A percentile compares a stretch with the other conserved stretches of the same genome.
Evolutionary conservation across 495 filamentous ascomycete genomes (phyloP).

Genomic region (Melanomma pulvis-pyrius): DNA sequence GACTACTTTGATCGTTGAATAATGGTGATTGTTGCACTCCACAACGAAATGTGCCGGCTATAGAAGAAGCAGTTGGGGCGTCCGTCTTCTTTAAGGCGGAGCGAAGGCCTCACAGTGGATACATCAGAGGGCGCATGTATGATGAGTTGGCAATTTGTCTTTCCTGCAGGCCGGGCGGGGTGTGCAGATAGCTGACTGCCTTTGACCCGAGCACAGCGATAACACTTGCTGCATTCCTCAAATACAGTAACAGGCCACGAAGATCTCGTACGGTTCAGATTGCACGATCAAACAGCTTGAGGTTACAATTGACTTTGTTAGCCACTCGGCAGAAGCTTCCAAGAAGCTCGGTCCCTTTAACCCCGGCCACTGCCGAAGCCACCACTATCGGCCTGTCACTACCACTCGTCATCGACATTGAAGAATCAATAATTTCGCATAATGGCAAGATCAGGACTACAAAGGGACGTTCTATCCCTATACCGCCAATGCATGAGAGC

Average conservation of each 20-base stretch:
- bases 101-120: neutral
- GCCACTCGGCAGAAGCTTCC: conserved; percentile 8
- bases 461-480: conserved; percentile 81
- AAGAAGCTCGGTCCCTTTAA: neutral
- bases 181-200: conserved; percentile 13
- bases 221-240: neutral
- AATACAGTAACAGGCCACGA: neutral
- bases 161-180: conserved; percentile 6
- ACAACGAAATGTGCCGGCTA: too few relatives aligned
- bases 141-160: conserved; percentile 22
- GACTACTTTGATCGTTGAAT: too few relatives aligned
- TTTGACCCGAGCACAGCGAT: neutral
- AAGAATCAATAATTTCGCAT: neutral
- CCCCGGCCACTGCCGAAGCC: neutral
- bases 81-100: neutral
- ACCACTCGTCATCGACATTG: neutral
- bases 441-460: conserved; percentile 72
- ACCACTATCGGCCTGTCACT: neutral
- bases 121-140: neutral
- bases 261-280: neutral
- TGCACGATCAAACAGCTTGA: neutral
- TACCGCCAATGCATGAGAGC: conserved; percentile 85
- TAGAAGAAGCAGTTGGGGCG: too few relatives aligned
- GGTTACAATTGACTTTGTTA: conserved; percentile 12
- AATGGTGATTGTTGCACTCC: too few relatives aligned